Percentiles rank a stretch among this genome's conserved stretches.
Evolutionary conservation across 805 yeast genomes (phyloP).

Genomic region (Candida sonorensis): DNA sequence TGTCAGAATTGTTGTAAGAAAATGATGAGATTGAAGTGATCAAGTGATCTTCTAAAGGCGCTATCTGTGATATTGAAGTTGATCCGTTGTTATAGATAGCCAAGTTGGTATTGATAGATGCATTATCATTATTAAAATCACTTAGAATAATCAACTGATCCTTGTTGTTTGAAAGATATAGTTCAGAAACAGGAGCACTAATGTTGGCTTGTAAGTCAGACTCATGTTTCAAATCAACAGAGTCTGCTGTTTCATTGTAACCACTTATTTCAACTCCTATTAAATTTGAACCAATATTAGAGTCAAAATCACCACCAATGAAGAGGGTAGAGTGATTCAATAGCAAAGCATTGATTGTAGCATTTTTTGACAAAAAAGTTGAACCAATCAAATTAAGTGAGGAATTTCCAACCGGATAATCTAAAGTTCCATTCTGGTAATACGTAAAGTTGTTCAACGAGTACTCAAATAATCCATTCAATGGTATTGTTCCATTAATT

Average conservation of each 20-base stretch:
- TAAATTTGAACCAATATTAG: conserved; percentile 32
- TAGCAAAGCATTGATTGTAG: conserved; percentile 32
- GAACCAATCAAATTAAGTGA: conserved; percentile 35
- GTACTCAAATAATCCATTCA: conserved; percentile 83
- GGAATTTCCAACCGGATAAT: conserved; percentile 38
- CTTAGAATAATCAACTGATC: conserved; percentile 42
- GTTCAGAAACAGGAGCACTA: no score
- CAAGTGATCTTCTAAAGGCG: no score
- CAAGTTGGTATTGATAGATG: no score
- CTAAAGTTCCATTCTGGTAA: conserved; percentile 12
- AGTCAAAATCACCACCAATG: conserved; percentile 44
- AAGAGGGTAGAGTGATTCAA: conserved; percentile 29
- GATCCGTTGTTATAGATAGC: no score
- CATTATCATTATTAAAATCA: no score
- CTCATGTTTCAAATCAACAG: conserved; percentile 8
- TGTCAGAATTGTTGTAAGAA: conserved; percentile 33
- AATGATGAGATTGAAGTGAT: conserved; percentile 20
- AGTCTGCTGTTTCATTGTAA: conserved; percentile 12
- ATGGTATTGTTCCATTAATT: conserved; percentile 8
- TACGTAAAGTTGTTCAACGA: conserved; percentile 58
- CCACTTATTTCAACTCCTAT: conserved; percentile 24
- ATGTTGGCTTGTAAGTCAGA: no score
- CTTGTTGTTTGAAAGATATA: no score
- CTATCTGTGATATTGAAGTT: no score
- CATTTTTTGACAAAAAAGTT: conserved; percentile 29